These are phyloP conservation scores for Sisymbrium irio DNA, from an alignment of 345 rosid genomes.

Conservation along the genomic window DNA sequence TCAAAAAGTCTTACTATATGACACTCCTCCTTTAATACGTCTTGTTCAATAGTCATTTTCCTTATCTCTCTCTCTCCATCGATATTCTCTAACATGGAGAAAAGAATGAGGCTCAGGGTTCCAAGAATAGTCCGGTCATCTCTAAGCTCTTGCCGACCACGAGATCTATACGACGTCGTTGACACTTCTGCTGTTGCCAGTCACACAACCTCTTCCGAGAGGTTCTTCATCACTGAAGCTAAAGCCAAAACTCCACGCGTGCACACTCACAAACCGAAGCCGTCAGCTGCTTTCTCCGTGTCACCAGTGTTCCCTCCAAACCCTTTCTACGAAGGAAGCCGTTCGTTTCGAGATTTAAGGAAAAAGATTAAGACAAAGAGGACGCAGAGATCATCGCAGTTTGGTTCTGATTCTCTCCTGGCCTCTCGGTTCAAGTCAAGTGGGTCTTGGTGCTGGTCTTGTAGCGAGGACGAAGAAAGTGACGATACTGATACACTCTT, in stretches of 20 bases:
- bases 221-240: constrained; percentile 14
- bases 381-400: constrained; percentile 13
- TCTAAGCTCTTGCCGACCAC: constrained; percentile 55
- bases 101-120: constrained; percentile 53
- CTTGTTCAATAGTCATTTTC: constrained; percentile 1
- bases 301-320: constrained; percentile 43
- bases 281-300: background rate
- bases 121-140: constrained; percentile 66
- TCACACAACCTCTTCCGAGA: constrained; percentile 20
- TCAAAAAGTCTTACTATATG: background rate
- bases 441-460: constrained; percentile 52
- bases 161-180: constrained; percentile 56
- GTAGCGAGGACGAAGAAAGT: constrained; percentile 61
- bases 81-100: constrained; percentile 49
- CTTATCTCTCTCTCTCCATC: background rate
- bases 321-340: constrained; percentile 41
- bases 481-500: constrained; percentile 58
- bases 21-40: constrained; percentile 7
- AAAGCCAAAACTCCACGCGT: constrained; percentile 11
- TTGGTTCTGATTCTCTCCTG: constrained; percentile 25
- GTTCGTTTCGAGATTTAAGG: constrained; percentile 19
- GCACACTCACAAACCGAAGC: constrained; percentile 6
- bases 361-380: constrained; percentile 36
- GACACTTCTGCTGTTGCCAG: constrained; percentile 35
- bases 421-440: constrained; percentile 39